Conservation (phyloP, 2,329 filamentous ascomycete genomes). For the Colletotrichum chlorophyti region DNA sequence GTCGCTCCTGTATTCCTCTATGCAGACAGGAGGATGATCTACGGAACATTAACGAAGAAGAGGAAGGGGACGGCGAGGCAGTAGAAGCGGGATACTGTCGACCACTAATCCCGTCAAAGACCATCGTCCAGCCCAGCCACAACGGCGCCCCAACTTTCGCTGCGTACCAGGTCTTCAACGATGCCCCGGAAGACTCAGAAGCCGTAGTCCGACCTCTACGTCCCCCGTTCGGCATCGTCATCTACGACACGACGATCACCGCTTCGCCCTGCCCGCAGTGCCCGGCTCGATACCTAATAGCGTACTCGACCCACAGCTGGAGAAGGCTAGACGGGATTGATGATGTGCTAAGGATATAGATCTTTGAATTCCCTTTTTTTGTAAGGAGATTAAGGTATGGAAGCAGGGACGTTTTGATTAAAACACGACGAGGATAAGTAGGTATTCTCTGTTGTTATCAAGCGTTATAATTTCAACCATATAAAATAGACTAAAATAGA, state of each 20-base stretch:
- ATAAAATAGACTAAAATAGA: too few species aligned
- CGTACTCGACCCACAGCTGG: neutral
- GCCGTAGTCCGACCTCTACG: neutral
- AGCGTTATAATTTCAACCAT: too few species aligned
- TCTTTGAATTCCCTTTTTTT: too few species aligned
- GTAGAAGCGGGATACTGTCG: neutral
- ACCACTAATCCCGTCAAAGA: neutral
- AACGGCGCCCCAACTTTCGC: neutral
- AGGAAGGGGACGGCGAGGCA: neutral
- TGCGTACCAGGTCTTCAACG: neutral
- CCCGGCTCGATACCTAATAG: neutral
- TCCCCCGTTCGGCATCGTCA: neutral
- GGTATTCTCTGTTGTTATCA: too few species aligned
- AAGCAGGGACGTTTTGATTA: too few species aligned
- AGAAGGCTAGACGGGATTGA: neutral
- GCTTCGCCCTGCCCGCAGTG: neutral
- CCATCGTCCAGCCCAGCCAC: neutral
- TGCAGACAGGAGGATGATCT: neutral
- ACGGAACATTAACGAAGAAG: neutral
- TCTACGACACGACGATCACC: neutral
- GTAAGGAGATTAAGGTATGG: too few species aligned
- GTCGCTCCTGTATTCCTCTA: neutral
- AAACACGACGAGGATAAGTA: too few species aligned
- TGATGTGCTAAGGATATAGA: too few species aligned
- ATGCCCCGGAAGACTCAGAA: neutral